A percentile compares a stretch with the other conserved stretches of the same genome.
Evolutionary conservation across 352 stramenopile species (phyloP).

Genomic region (Pythium apleroticum): DNA sequence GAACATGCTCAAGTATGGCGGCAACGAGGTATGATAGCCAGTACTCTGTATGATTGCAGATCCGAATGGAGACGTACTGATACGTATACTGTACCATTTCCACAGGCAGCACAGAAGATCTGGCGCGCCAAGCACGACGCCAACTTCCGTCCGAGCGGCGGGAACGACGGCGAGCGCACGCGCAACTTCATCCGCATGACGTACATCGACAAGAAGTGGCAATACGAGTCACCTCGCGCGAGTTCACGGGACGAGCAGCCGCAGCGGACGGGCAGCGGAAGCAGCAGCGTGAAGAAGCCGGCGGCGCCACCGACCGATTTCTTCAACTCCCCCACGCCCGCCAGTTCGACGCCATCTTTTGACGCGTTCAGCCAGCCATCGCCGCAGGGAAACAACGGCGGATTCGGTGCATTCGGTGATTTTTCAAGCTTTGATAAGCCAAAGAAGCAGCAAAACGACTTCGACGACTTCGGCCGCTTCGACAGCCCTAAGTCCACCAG

Average conservation of each 20-base stretch:
- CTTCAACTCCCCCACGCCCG: conserved; percentile 37
- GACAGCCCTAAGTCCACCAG: conserved; percentile 22
- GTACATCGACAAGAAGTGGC: conserved; percentile 89
- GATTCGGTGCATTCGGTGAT: conserved; percentile 67
- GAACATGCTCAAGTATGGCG: conserved; percentile 85
- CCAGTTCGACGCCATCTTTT: conserved; percentile 32
- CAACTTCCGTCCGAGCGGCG: conserved; percentile 70
- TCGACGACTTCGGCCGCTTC: conserved; percentile 41
- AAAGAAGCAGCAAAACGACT: conserved; percentile 35
- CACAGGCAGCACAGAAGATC: conserved; percentile 79
- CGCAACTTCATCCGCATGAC: conserved; percentile 89
- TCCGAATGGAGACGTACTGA: not conserved
- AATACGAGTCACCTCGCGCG: conserved; percentile 70
- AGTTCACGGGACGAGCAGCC: conserved; percentile 43
- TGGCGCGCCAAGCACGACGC: conserved; percentile 83
- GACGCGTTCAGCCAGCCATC: conserved; percentile 31
- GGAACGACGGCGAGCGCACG: conserved; percentile 75
- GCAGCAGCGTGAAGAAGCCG: conserved; percentile 49
- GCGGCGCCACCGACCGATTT: conserved; percentile 38
- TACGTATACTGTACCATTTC: not conserved
- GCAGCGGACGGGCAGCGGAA: conserved; percentile 47
- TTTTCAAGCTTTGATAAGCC: conserved; percentile 71
- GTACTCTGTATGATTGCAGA: not conserved
- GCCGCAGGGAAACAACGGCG: conserved; percentile 27
- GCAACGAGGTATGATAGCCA: conserved; percentile 83